Base-by-base conservation (phyloP, 2,329 filamentous ascomycete genomes). In the Aspergillus oerlinghausenensis region DNA sequence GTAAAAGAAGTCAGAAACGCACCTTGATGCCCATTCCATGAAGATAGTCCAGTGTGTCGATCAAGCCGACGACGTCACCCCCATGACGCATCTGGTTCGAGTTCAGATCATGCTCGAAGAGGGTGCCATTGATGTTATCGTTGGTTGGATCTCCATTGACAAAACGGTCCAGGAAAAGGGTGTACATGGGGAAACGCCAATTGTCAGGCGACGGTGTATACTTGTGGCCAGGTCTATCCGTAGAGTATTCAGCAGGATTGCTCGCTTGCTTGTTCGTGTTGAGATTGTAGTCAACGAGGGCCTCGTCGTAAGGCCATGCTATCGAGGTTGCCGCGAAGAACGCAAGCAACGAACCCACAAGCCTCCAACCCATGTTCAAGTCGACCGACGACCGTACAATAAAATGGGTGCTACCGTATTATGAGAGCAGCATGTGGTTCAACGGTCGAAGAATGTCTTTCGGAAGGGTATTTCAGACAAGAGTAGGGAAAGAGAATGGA, bases 181-280 rank as follows among this genome's bases (percentile, higher is more conserved):
- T 85, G 67, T 88, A 88, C 65, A 87, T 83, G 0, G 85, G 85
- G 59, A 88, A 80, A 26, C 85, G 78, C 85, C 85, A 88, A 62
- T 84, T 87, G 0, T 74, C 67, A 1, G 85, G 85, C 21, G 84
- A 87, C 0, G 75, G 71, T 19, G 72, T 67, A 61, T 82, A 87
- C 25, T 60, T 67, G 50, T 84, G 81, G 59, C 78, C 72, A n/a
- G 71, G 73, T 80, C 82, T 81, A 73, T 78, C 71, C 58, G 84
- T 80, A 66, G 73, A 80, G 67, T 88, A 88, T 48, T 88, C 78
- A 40, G 82, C 71, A 2, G 84, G 83, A 51, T 79, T 69, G 8
- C 67, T 77, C n/a, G 85, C 83, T 49, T 76, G 73, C 62, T 80
- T 65, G 67, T 87, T 87, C 60, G 77, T 75, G 68, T 88, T 88